Evolutionary conservation across 2,329 filamentous ascomycete species (phyloP).

Genomic region (Alternaria consortialis): DNA sequence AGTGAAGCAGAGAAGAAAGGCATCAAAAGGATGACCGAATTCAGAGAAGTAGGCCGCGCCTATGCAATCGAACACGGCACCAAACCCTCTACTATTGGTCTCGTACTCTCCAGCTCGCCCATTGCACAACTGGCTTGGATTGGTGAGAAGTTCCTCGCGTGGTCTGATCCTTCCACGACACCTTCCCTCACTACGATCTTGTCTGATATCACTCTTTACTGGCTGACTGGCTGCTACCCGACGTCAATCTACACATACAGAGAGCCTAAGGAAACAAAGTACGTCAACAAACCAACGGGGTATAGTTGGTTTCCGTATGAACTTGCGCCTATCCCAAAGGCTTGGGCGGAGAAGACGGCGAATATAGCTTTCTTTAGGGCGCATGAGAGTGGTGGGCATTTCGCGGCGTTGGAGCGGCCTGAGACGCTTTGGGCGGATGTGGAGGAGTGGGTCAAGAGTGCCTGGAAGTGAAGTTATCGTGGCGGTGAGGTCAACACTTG

Average conservation of each 20-base stretch:
- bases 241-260: constrained; percentile 62
- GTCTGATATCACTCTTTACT: constrained; percentile 63
- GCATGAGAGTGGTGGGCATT: constrained; percentile 56
- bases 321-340: constrained; percentile 50
- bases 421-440: constrained; percentile 55
- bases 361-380: constrained; percentile 49
- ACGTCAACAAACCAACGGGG: constrained; percentile 54
- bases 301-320: constrained; percentile 58
- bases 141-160: constrained; percentile 65
- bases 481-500: not conserved
- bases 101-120: constrained; percentile 63
- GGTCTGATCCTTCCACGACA: constrained; percentile 55
- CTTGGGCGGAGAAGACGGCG: constrained; percentile 52
- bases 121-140: constrained; percentile 67
- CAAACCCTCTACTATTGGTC: constrained; percentile 64
- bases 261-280: constrained; percentile 33
- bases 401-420: constrained; percentile 60
- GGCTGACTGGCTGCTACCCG: constrained; percentile 62
- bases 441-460: constrained; percentile 53
- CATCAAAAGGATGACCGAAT: constrained; percentile 52
- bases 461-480: constrained; percentile 35
- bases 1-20: constrained; percentile 51
- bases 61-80: constrained; percentile 65
- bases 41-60: constrained; percentile 54
- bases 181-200: constrained; percentile 58